Conservation (phyloP, 805 yeast species). For the Monosporozyma servazzii region DNA sequence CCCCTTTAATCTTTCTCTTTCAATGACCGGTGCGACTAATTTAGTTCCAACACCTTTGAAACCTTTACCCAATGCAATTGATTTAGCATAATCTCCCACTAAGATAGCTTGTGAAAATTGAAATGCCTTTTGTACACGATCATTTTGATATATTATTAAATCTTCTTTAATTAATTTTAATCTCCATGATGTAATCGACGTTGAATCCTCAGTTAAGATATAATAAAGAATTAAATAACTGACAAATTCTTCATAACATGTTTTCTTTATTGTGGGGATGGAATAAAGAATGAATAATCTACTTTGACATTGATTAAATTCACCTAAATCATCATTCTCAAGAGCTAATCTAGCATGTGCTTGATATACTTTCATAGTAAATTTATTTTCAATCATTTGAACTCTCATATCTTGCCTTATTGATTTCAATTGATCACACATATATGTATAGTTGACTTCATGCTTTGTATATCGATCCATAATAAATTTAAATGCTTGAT, state of each 20-base stretch:
- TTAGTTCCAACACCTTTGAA: constrained; percentile 37
- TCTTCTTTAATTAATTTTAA: constrained; percentile 15
- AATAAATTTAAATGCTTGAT: constrained; percentile 47
- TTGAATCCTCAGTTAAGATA: constrained; percentile 58
- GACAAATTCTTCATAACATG: constrained; percentile 49
- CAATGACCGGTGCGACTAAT: constrained; percentile 45
- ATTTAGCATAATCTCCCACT: constrained; percentile 42
- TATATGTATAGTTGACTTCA: constrained; percentile 57
- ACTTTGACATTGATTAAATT: constrained; percentile 90
- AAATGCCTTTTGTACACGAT: constrained; percentile 22
- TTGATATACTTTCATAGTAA: constrained; percentile 74
- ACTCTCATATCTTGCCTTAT: constrained; percentile 89
- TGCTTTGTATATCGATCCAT: constrained; percentile 41
- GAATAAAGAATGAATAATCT: constrained; percentile 60
- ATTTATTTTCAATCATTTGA: constrained; percentile 71
- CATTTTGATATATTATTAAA: constrained; percentile 11
- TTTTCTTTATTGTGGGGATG: constrained; percentile 27
- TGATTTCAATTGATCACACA: constrained; percentile 85
- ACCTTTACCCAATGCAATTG: constrained; percentile 37
- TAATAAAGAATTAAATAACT: constrained; percentile 68
- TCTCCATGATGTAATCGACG: constrained; percentile 19
- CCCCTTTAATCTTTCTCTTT: constrained; percentile 49
- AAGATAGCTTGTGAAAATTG: constrained; percentile 26
- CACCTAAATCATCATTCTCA: constrained; percentile 78
- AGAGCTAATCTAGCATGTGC: constrained; percentile 82